Base-by-base conservation (phyloP, 495 filamentous ascomycete genomes). In the Bacidia rubella region DNA sequence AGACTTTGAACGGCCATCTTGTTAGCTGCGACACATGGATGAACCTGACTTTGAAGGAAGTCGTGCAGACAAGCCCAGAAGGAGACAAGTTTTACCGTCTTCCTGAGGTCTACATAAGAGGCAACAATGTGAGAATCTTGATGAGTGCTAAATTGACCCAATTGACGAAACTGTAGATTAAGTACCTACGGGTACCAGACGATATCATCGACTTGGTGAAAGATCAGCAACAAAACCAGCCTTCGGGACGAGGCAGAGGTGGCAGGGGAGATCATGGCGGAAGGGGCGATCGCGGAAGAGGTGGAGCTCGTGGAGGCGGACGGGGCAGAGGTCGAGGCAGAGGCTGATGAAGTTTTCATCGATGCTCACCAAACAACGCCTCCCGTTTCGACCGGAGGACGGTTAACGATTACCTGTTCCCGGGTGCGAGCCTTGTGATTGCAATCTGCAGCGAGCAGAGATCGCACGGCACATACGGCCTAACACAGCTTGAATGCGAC, bases 1-100 rank as follows among this genome's bases (percentile, higher is more conserved):
- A 97, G 66, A 97, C 90, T 0, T 74, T 97, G 46, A 98, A 97
- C 69, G 92, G 92, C 58, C 88, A 94, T 64, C 74, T 98, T 51
- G 82, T 95, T 65, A 89, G 80, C 64, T 97, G 88, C 76, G 92
- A 98, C 67, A 97, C 88, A 35, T 98, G 89, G 88, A 98, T 98
- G 92, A 98, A 98, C 67, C 68, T 98, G 47, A 96, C 90, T 19
- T 70, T 98, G 64, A 90, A 90, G 63, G 92, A 96, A 62, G 93
- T 98, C 9, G 86, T 97, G n/a, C 90, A 96, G 70, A 98, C 92
- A 5, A 93, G 85, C 61, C 79, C 90, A 23, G 93, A 97, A 54
- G 92, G 90, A 29, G 89, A 97, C 65, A 87, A 82, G 57, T 98
- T 98, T 68, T 86, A 85, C 63, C 76, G 85, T 59, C 68, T 97